Percentiles rank a stretch among this genome's conserved stretches.
phyloP scores from a whole-genome alignment of 2,329 filamentous ascomycete genomes.

The Fusarium mangiferae region DNA sequence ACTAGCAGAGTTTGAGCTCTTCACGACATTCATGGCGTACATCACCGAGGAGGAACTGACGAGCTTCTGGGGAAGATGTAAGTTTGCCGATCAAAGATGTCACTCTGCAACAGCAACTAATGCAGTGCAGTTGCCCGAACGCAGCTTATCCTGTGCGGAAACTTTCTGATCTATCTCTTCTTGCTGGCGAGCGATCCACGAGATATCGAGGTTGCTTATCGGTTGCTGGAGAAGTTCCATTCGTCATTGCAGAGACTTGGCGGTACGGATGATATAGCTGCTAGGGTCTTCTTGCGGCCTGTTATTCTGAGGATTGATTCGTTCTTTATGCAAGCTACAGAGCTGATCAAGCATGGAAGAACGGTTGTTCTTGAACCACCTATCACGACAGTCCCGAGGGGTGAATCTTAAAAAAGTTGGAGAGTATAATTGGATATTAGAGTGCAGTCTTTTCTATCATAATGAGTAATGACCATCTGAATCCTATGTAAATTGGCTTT shows the following conservation, averaged over 20 bases:
- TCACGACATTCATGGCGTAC: conserved; percentile 52
- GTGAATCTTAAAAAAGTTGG: neutral
- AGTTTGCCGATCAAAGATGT: conserved; percentile 35
- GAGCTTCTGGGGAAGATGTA: conserved; percentile 58
- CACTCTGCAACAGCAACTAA: neutral
- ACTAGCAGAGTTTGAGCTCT: conserved; percentile 50
- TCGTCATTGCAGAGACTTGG: conserved; percentile 50
- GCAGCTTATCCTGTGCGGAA: conserved; percentile 58
- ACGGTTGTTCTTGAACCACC: conserved; percentile 29
- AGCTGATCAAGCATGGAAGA: conserved; percentile 39
- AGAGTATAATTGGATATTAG: neutral
- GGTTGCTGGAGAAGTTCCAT: conserved; percentile 52
- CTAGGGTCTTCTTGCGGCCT: conserved; percentile 49
- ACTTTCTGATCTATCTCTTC: conserved; percentile 61
- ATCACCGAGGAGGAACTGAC: conserved; percentile 51
- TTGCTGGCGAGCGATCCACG: conserved; percentile 52
- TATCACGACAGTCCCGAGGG: conserved; percentile 5
- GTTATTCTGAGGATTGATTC: conserved; percentile 53
- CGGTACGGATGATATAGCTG: conserved; percentile 45
- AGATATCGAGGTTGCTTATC: conserved; percentile 50
- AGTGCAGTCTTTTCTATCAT: neutral
- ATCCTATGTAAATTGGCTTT: neutral
- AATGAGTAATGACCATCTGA: conserved; percentile 11
- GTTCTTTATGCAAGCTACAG: conserved; percentile 52
- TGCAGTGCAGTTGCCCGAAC: conserved; percentile 48